Evolutionary conservation across 116 monocot genomes (phyloP), one percentile per base, ranked within the genome.

Genomic region (Cymodocea nodosa): DNA sequence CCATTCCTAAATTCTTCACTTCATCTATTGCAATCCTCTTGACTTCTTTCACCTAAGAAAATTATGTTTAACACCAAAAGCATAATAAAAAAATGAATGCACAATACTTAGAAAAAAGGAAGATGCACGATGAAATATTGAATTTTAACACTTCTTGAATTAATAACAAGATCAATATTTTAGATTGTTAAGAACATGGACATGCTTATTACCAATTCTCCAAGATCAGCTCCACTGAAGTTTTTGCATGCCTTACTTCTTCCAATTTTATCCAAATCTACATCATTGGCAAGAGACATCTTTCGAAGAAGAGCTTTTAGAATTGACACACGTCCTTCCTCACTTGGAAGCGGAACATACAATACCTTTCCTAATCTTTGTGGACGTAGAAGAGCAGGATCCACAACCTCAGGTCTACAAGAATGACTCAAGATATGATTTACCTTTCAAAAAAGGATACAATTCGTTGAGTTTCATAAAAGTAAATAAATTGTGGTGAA

Each of bases 211-310:
- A 97, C 97, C 85, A 97, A 16, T 52, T 81, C 77, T 63, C 69
- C 62, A 57, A 97, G 84, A 75, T 97, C 92, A 68, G 91, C 97
- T 14, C 97, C 92, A 53, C 83, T 84, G 17, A 97, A 76, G 70
- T 86, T 91, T 15, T 75, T 69, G 71, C 91, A 91, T 61, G 71
- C 79, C 23, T 84, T 80, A 40, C 74, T 75, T 68, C 54, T 59
- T 6, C 82, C 88, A 64, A 97, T 62, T 6, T 49, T 66, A 76
- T 74, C 72, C 56, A 84, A 78, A 73, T 91, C 88, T 22, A 97
- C 83, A 77, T 86, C 84, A 68, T 70, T 66, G 55, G 80, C 74
- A 66, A 94, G 67, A 23, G 87, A 85, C 50, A 81, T 94, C 16
- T 67, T 85, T n/a, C 74, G 82, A 67, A 77, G 73, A 73, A 81